Conservation (phyloP, 2,329 filamentous ascomycete species). For the Fusarium sp. region DNA sequence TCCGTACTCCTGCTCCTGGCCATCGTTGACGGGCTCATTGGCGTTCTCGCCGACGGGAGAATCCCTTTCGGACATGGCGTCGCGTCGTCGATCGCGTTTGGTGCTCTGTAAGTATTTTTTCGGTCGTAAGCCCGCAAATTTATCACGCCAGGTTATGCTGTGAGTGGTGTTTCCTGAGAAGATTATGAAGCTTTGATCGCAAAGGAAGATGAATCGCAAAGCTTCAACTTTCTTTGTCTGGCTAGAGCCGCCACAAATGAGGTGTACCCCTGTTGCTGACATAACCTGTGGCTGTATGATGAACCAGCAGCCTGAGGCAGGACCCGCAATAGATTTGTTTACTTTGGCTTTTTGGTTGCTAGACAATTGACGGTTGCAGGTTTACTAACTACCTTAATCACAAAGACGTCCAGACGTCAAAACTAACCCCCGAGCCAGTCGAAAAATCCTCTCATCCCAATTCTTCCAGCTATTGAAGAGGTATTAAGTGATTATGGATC, state of each 20-base stretch:
- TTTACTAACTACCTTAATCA: constrained; percentile 10
- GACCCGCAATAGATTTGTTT: constrained; percentile 45
- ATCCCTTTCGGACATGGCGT: constrained; percentile 58
- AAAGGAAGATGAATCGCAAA: constrained; percentile 23
- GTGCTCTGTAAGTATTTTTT: neutral
- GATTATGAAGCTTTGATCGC: constrained; percentile 6
- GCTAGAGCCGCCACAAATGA: constrained; percentile 35
- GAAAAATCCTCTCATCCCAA: constrained; percentile 9
- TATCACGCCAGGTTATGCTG: neutral
- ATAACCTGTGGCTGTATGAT: constrained; percentile 36
- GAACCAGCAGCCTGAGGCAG: constrained; percentile 39
- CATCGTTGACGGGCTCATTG: constrained; percentile 52
- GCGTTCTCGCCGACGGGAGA: constrained; percentile 53
- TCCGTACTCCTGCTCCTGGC: constrained; percentile 51
- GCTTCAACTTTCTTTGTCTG: constrained; percentile 40
- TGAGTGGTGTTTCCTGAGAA: neutral
- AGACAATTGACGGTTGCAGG: constrained; percentile 34
- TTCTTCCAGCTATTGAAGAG: constrained; percentile 17
- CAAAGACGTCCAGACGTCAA: constrained; percentile 16
- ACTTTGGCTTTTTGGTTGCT: constrained; percentile 46
- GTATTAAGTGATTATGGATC: constrained; percentile 54
- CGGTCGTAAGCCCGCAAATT: neutral
- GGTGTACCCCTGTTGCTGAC: constrained; percentile 44
- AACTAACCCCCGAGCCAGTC: neutral
- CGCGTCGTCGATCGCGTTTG: constrained; percentile 23